Percentiles rank a stretch among this genome's conserved stretches.
Conservation (phyloP, 2,329 filamentous ascomycete genomes). For the Aschersonia sp. region DNA sequence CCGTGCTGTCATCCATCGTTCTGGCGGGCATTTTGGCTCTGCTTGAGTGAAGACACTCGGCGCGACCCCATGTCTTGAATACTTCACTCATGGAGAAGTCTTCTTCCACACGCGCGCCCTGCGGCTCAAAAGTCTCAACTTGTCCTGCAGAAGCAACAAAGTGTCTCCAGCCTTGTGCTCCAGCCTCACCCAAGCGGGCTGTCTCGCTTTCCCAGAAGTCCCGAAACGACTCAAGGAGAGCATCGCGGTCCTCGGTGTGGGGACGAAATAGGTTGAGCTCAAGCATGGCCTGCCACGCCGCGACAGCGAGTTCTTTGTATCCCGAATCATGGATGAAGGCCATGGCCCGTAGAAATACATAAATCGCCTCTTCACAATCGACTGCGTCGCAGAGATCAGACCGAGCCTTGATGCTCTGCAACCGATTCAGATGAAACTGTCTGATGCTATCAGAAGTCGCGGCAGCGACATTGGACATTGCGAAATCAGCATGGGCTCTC, state of each 20-base stretch:
- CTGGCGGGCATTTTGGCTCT: constrained; percentile 51
- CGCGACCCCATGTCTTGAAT: constrained; percentile 34
- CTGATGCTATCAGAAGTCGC: constrained; percentile 58
- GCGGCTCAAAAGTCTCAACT: constrained; percentile 25
- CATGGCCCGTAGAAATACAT: constrained; percentile 63
- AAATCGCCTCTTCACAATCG: constrained; percentile 28
- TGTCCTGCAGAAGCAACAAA: constrained; percentile 24
- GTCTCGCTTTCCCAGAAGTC: constrained; percentile 83
- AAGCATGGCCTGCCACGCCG: constrained; percentile 69
- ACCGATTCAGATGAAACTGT: constrained; percentile 40
- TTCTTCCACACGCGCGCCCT: constrained; percentile 4
- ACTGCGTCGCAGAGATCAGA: constrained; percentile 1
- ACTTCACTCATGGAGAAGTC: constrained; percentile 21
- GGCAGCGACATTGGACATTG: constrained; percentile 50
- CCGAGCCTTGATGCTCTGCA: constrained; percentile 10
- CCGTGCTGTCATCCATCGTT: constrained; percentile 57
- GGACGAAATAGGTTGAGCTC: constrained; percentile 53
- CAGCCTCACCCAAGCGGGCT: constrained; percentile 60
- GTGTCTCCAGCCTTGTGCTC: constrained; percentile 56
- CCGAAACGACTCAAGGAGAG: constrained; percentile 33
- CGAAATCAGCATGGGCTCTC: constrained; percentile 58
- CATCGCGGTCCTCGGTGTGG: constrained; percentile 9
- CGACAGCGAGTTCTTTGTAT: constrained; percentile 62
- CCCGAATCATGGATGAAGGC: constrained; percentile 63
- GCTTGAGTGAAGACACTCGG: constrained; percentile 36